Conservation (phyloP, 192 early-diverging fungal genomes). For the Linnemannia elongata region DNA sequence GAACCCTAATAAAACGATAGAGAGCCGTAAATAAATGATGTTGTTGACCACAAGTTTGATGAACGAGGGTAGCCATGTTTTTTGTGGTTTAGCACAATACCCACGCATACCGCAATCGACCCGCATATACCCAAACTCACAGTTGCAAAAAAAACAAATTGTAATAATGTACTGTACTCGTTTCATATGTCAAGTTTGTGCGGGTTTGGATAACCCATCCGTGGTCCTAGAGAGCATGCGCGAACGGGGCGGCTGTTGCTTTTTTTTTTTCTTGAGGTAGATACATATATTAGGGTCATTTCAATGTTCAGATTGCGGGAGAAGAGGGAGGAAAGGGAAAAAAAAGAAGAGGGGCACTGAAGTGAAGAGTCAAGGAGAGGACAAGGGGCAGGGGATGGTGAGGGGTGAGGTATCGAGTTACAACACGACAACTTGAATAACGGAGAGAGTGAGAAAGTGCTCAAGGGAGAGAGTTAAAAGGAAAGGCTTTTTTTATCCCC, state of each 20-base stretch:
- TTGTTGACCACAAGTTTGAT: too few relatives aligned
- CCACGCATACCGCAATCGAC: too few relatives aligned
- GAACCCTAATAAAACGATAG: too few relatives aligned
- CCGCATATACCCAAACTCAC: too few relatives aligned
- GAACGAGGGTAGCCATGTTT: too few relatives aligned
- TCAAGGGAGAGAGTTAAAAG: not conserved
- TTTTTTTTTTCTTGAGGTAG: not conserved
- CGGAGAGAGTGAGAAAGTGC: not conserved
- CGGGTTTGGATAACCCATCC: not conserved
- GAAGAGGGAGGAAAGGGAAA: not conserved
- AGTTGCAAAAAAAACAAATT: too few relatives aligned
- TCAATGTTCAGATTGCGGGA: not conserved
- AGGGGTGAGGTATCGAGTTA: not conserved
- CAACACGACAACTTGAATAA: not conserved
- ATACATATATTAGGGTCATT: not conserved
- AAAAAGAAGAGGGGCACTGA: not conserved
- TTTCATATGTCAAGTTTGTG: not conserved
- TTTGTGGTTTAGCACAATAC: too few relatives aligned
- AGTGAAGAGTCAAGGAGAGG: not conserved
- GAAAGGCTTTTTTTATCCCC: not conserved
- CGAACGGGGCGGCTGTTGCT: not conserved
- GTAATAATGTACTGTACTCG: not conserved
- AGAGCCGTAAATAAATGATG: too few relatives aligned
- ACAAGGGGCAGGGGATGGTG: not conserved
- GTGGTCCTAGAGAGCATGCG: not conserved